phyloP scores from a whole-genome alignment of 257 asterid species.

The Solanum ossicruentum region DNA sequence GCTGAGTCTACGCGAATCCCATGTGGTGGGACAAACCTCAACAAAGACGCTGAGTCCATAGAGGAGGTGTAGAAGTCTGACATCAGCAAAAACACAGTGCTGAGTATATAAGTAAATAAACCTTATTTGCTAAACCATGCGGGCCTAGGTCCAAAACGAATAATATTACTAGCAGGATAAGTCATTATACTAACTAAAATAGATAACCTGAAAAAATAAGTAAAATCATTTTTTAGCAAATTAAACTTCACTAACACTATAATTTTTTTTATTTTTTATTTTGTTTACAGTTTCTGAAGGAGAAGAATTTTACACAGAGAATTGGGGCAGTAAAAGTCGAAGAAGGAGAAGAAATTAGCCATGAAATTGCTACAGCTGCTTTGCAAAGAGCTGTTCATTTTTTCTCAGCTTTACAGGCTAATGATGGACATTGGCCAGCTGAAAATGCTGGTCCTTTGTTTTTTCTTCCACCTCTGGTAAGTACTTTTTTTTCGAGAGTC shows the following conservation, averaged over 20 bases:
- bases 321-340: constrained; percentile 55
- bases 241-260: neutral
- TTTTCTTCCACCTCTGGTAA: constrained; percentile 80
- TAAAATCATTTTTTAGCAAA: neutral
- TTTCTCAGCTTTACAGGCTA: constrained; percentile 73
- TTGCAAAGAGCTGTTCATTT: constrained; percentile 53
- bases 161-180: too few species aligned
- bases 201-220: neutral
- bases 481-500: neutral
- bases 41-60: too few species aligned
- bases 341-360: constrained; percentile 57
- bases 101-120: too few species aligned
- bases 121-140: too few species aligned
- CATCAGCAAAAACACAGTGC: too few species aligned
- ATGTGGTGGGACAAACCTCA: too few species aligned
- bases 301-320: constrained; percentile 55
- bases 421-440: constrained; percentile 88
- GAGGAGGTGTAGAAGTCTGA: too few species aligned
- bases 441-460: constrained; percentile 77
- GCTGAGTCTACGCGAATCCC: neutral
- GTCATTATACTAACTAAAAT: neutral
- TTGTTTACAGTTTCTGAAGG: constrained; percentile 45
- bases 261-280: too few species aligned
- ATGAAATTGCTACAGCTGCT: constrained; percentile 42
- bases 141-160: too few species aligned